Base-by-base conservation (phyloP, 164 flowering plant species). In the Nelumbo lutea region DNA sequence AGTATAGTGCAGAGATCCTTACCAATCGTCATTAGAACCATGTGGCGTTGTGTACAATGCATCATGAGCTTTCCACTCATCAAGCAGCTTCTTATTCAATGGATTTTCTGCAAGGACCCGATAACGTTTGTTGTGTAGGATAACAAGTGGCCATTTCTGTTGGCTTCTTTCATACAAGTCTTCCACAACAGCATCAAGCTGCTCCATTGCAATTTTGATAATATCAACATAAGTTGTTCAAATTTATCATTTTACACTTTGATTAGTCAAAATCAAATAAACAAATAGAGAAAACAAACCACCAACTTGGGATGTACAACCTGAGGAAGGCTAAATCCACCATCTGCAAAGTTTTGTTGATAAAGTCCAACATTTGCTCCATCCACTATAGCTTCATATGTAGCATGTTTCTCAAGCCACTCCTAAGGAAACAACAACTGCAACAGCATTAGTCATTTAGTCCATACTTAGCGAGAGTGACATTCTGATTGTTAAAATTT, bases 1-100 rank as follows among this genome's bases (percentile, higher is more conserved):
- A 65, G 42, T 53, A 63, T 14, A 11, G 53, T 41, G 40, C 9
- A 52, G 6, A 48, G n/a, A 27, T 46, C 13, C 74, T 46, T 88
- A 94, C 98, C 98, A 91, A 81, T 91, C 98, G 80, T 94, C 98
- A 79, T 94, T 94, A 7, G 98, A 91, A 68, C 98, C 98, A 79
- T 65, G 76, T 42, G 98, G 97, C 2, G 97, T 90, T 38, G 83
- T 73, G 75, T 90, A 91, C 50, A 94, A 81, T 51, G 77, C 77
- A 53, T 81, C 86, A 43, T 77, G 82, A 72, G 81, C 79, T 68
- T 69, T 75, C 97, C 96, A 91, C 61, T 89, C 87, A 62, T 90
- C 81, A 41, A 95, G 76, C 67, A 89, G 44, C 68, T 82, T 80
- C 71, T 81, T 73, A 53, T 73, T 71, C 47, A 83, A 79, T 72